Conservation (phyloP, 164 flowering plant genomes). For the Nymphaea thermarum region DNA sequence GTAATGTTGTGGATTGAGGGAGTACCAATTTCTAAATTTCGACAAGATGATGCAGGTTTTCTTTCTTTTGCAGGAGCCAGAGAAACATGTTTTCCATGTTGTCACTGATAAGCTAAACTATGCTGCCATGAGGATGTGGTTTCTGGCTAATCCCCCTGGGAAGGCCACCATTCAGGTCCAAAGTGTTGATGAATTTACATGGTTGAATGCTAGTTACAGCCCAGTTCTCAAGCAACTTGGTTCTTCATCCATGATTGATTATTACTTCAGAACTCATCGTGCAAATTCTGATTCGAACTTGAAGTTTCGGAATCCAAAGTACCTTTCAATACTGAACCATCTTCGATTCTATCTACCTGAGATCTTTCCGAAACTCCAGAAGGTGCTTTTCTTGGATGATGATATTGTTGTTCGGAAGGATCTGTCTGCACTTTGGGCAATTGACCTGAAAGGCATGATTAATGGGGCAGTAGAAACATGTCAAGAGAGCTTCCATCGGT, state of each 20-base stretch:
- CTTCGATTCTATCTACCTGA: conserved; percentile 93
- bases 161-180: conserved; percentile 74
- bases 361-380: conserved; percentile 80
- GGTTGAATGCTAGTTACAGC: conserved; percentile 89
- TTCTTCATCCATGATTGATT: conserved; percentile 73
- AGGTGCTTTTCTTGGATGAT: conserved; percentile 87
- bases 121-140: conserved; percentile 97
- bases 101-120: conserved; percentile 78
- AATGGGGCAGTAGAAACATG: conserved; percentile 81
- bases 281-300: conserved; percentile 71
- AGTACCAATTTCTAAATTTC: neutral
- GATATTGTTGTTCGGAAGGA: conserved; percentile 90
- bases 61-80: conserved; percentile 44
- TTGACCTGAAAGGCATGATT: conserved; percentile 78
- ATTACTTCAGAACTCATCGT: conserved; percentile 69
- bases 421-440: conserved; percentile 65
- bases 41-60: neutral
- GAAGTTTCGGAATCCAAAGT: conserved; percentile 88
- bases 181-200: conserved; percentile 78
- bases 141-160: conserved; percentile 65
- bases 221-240: conserved; percentile 79
- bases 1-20: neutral
- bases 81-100: conserved; percentile 80
- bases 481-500: conserved; percentile 17
- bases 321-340: conserved; percentile 85